A percentile compares a stretch with the other conserved stretches of the same genome.
Conservation (phyloP, 345 rosid genomes). For the Lenwebbia sp. region DNA sequence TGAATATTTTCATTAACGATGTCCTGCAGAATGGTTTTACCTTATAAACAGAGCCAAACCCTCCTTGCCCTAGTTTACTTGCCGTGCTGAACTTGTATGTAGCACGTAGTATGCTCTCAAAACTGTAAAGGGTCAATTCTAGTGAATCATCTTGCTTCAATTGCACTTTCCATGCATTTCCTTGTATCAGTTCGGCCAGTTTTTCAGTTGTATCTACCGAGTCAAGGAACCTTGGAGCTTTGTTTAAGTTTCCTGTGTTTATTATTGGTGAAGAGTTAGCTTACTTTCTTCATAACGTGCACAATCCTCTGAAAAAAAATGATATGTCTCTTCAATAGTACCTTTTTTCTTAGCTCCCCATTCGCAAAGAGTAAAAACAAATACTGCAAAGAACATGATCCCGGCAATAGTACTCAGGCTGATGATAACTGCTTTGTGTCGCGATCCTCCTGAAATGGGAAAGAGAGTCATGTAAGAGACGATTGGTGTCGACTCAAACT, state of each 20-base stretch:
- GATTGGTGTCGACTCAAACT: background rate
- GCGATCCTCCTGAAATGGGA: background rate
- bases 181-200: background rate
- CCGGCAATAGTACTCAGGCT: too few relatives aligned
- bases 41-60: constrained; percentile 3
- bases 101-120: background rate
- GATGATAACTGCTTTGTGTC: background rate
- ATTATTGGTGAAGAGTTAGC: background rate
- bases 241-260: background rate
- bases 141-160: background rate
- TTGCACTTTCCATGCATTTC: background rate
- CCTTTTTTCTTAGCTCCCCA: too few relatives aligned
- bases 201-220: background rate
- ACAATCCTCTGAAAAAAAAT: background rate
- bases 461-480: background rate
- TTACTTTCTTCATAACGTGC: background rate
- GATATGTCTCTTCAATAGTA: too few relatives aligned
- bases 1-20: background rate
- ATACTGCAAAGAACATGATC: too few relatives aligned
- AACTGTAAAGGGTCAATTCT: background rate
- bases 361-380: too few relatives aligned
- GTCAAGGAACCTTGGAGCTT: background rate
- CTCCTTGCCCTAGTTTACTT: constrained; percentile 2
- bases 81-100: background rate
- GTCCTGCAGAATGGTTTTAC: background rate